phyloP scores from a whole-genome alignment of 1,284 basidiomycete genomes.

The Heterobasidion annosum region DNA sequence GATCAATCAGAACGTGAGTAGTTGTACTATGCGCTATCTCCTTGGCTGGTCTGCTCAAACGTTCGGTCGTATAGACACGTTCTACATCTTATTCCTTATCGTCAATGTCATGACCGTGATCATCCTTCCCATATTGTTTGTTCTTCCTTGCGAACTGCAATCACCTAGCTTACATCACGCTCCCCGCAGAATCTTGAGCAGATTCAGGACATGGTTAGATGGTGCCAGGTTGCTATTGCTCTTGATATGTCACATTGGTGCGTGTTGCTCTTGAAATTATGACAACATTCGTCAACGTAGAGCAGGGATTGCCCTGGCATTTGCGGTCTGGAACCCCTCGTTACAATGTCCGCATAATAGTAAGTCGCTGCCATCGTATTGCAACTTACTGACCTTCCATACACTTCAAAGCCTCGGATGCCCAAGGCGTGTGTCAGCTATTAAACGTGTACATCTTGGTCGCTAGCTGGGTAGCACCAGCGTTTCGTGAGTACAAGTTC shows the following conservation, averaged over 20 bases:
- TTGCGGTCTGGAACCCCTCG: conserved; percentile 29
- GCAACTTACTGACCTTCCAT: neutral
- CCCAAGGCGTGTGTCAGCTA: conserved; percentile 35
- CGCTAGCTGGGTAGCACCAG: conserved; percentile 46
- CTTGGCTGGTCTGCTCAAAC: neutral
- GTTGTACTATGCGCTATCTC: neutral
- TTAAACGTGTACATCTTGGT: conserved; percentile 41
- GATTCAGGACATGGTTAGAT: conserved; percentile 51
- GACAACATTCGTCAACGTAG: neutral
- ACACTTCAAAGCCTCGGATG: conserved; percentile 25
- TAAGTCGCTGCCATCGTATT: conserved; percentile 14
- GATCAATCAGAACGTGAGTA: conserved; percentile 30
- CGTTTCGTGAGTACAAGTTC: conserved; percentile 32
- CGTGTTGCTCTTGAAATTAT: conserved; percentile 4
- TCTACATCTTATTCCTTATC: conserved; percentile 37
- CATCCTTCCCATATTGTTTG: conserved; percentile 44
- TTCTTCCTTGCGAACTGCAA: neutral
- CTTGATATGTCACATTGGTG: conserved; percentile 40
- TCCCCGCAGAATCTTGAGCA: conserved; percentile 32
- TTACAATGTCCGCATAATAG: conserved; percentile 36
- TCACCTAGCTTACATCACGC: neutral
- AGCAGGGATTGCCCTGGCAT: conserved; percentile 37
- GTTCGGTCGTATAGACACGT: conserved; percentile 19
- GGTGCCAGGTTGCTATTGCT: conserved; percentile 41
- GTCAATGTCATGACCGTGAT: conserved; percentile 39